These are phyloP conservation scores for Debaryomycetaceae sp. DNA, from an alignment of 1,139 yeast species.

Conservation along the genomic window DNA sequence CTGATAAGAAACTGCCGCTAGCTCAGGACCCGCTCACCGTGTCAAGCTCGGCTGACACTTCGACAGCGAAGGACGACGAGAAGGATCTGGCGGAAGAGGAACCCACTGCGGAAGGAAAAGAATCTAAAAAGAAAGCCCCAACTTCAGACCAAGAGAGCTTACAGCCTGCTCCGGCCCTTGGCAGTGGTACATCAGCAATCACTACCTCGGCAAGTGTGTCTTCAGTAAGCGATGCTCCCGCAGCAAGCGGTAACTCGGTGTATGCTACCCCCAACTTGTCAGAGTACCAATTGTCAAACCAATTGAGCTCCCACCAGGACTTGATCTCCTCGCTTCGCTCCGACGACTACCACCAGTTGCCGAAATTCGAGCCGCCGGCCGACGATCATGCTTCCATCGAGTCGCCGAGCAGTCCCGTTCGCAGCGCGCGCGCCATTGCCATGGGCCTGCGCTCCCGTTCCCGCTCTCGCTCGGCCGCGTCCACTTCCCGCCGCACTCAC, in stretches of 20 bases:
- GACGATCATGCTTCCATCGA: neutral
- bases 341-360: constrained; percentile 29
- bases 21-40: neutral
- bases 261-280: constrained; percentile 39
- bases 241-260: neutral
- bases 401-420: neutral
- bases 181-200: neutral
- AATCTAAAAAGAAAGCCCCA: neutral
- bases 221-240: neutral
- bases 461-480: constrained; percentile 11
- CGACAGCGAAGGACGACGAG: neutral
- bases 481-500: constrained; percentile 17
- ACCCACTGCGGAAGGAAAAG: neutral
- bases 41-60: neutral
- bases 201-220: neutral
- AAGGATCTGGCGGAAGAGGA: neutral
- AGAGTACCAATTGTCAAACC: constrained; percentile 34
- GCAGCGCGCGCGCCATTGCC: neutral
- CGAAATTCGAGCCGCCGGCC: constrained; percentile 5
- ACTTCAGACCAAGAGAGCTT: neutral
- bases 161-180: no score
- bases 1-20: neutral
- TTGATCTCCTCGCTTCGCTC: constrained; percentile 26
- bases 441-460: constrained; percentile 11
- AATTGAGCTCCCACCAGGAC: constrained; percentile 27